These are phyloP conservation scores for Fusarium sp. DNA, from an alignment of 2,329 filamentous ascomycete species.

Conservation along the genomic window DNA sequence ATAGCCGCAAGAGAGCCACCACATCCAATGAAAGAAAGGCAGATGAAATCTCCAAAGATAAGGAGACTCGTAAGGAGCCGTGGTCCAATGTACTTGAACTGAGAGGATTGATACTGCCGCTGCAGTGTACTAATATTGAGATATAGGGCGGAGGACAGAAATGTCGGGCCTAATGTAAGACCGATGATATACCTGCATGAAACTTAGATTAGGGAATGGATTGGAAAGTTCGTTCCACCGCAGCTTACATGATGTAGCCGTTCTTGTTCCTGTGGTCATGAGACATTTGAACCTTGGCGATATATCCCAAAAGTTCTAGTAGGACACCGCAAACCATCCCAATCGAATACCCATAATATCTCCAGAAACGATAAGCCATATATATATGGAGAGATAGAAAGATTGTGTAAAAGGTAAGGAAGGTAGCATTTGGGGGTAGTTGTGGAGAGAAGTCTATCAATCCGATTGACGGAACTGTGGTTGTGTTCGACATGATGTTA, in stretches of 20 bases:
- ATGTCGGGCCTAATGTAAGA: conserved; percentile 1
- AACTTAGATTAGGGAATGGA: not conserved
- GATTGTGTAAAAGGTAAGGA: not conserved
- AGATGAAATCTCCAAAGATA: conserved; percentile 2
- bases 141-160: conserved; percentile 7
- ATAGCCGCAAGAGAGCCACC: conserved; percentile 8
- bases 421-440: not conserved
- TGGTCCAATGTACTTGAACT: not conserved
- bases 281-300: conserved; percentile 1
- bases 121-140: conserved; percentile 7
- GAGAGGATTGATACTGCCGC: not conserved
- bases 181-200: not conserved
- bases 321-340: conserved; percentile 6
- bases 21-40: conserved; percentile 1
- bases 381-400: not conserved
- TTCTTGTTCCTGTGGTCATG: not conserved
- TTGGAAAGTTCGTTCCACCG: no score
- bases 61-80: not conserved
- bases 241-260: not conserved
- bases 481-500: not conserved
- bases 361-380: not conserved
- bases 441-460: not conserved
- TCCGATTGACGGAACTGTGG: not conserved
- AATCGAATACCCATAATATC: conserved; percentile 2
- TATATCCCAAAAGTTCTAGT: conserved; percentile 1